These are phyloP conservation scores for Halophytophthora polymorphica DNA, from an alignment of 352 stramenopile species.

Conservation along the genomic window DNA sequence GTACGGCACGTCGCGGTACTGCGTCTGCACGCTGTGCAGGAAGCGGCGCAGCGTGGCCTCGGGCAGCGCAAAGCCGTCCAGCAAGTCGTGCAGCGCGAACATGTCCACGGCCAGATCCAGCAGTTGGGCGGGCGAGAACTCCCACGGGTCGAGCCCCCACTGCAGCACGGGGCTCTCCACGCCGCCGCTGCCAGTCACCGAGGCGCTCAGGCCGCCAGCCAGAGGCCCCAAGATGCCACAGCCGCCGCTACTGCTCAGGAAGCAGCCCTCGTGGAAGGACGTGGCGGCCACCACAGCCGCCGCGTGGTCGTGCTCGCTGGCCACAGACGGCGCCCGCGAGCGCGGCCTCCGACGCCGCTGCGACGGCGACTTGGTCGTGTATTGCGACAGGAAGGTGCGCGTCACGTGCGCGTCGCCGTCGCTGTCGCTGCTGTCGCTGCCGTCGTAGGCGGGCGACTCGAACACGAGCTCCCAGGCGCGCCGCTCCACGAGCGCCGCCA, in stretches of 20 bases:
- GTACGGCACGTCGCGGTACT: constrained; percentile 83
- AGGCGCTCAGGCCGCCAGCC: constrained; percentile 7
- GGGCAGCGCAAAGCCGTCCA: constrained; percentile 53
- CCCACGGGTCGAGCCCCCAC: constrained; percentile 67
- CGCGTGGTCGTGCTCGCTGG: constrained; percentile 32
- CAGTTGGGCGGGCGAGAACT: constrained; percentile 57
- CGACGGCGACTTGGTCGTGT: constrained; percentile 51
- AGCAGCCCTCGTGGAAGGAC: constrained; percentile 36
- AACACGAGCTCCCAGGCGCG: constrained; percentile 76
- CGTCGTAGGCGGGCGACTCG: constrained; percentile 41
- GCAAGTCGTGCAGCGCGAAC: constrained; percentile 66
- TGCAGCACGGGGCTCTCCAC: constrained; percentile 17
- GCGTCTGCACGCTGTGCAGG: constrained; percentile 54
- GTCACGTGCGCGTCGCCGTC: constrained; percentile 42
- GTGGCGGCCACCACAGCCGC: constrained; percentile 33
- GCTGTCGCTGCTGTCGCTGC: constrained; percentile 41
- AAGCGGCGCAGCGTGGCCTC: constrained; percentile 64
- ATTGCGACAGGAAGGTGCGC: constrained; percentile 72
- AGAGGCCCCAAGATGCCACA: constrained; percentile 14
- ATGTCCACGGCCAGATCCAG: constrained; percentile 69
- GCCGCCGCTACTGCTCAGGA: constrained; percentile 22
- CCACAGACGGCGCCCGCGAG: constrained; percentile 23
- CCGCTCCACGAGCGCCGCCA: constrained; percentile 60
- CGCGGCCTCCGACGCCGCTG: constrained; percentile 25
- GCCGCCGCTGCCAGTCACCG: constrained; percentile 8